Percentiles rank a stretch among this genome's conserved stretches.
These are phyloP conservation scores for Puccinia horiana DNA, from an alignment of 1,284 basidiomycete species.

Conservation along the genomic window DNA sequence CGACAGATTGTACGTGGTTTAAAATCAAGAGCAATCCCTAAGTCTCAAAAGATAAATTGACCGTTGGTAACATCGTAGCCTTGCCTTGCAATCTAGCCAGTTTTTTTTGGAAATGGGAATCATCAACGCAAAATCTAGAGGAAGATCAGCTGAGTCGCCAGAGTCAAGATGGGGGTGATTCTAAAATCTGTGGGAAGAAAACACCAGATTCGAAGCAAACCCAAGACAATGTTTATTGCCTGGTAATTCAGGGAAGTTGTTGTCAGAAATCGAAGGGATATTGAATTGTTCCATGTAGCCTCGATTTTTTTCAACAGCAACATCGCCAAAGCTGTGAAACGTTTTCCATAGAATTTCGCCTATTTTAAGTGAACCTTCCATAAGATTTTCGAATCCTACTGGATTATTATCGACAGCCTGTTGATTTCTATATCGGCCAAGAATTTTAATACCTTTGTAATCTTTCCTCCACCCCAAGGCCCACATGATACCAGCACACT, in stretches of 20 bases:
- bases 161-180: background rate
- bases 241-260: background rate
- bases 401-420: conserved; percentile 10
- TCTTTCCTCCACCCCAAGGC: conserved; percentile 2
- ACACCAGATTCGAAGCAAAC: background rate
- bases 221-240: background rate
- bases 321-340: background rate
- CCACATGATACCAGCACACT: conserved; percentile 17
- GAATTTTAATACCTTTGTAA: background rate
- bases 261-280: background rate
- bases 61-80: conserved; percentile 4
- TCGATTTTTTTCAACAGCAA: background rate
- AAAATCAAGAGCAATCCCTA: background rate
- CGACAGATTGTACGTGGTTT: background rate
- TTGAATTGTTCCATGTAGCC: background rate
- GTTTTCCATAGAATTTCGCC: conserved; percentile 3
- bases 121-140: background rate
- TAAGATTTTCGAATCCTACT: background rate
- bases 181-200: background rate
- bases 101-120: conserved; percentile 11
- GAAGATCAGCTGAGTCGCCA: conserved; percentile 5
- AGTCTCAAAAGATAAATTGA: conserved; percentile 10
- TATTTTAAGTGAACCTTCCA: background rate
- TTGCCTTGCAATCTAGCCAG: background rate
- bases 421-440: background rate